Conservation (phyloP, 345 rosid genomes). For the Dipteronia sinensis region DNA sequence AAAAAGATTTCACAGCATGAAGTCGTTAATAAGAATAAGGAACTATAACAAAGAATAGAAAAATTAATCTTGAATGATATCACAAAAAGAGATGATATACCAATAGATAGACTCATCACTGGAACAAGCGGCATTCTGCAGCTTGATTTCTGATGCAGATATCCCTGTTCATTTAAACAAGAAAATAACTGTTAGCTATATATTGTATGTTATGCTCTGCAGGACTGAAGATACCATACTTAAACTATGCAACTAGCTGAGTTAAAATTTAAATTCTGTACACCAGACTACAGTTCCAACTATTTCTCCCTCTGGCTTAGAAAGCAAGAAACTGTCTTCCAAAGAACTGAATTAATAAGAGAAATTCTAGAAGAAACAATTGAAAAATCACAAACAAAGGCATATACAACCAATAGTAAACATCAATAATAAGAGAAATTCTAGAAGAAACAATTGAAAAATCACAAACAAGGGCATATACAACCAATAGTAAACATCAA, state of each 20-base stretch:
- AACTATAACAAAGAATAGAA: neutral
- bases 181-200: neutral
- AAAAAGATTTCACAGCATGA: neutral
- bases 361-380: neutral
- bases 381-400: neutral
- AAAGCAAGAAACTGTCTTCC: neutral
- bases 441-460: neutral
- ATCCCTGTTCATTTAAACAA: conserved; percentile 20
- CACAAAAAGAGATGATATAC: too few species aligned
- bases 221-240: neutral
- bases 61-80: neutral
- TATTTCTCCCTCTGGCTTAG: neutral
- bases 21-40: neutral
- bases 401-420: neutral
- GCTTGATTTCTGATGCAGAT: conserved; percentile 16
- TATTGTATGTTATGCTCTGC: neutral
- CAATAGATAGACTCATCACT: conserved; percentile 42
- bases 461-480: neutral
- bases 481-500: neutral
- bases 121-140: conserved; percentile 22
- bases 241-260: neutral
- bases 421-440: neutral
- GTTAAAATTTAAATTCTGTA: neutral
- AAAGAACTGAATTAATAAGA: neutral
- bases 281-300: neutral